Evolutionary conservation across 257 asterid species (phyloP).

Genomic region (Plectranthus barbatus): DNA sequence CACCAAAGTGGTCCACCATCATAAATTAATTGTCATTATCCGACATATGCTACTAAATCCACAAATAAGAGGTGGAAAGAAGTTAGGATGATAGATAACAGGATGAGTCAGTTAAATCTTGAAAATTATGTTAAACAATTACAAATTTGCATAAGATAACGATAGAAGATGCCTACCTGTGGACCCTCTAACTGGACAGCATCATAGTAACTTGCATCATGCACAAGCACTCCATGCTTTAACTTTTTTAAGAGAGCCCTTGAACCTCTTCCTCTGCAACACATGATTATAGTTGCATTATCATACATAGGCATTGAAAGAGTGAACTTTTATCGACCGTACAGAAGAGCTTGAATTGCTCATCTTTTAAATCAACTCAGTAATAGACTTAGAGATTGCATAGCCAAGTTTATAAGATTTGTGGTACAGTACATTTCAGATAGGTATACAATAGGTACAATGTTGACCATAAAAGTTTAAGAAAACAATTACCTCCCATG

Average conservation of each 20-base stretch:
- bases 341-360: neutral
- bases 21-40: neutral
- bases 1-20: neutral
- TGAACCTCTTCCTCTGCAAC: slow-evolving; percentile 79
- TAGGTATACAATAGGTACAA: neutral
- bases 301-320: neutral
- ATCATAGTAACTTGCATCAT: slow-evolving; percentile 72
- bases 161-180: slow-evolving; percentile 46
- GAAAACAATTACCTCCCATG: slow-evolving; percentile 57
- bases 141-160: slow-evolving; percentile 2
- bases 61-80: neutral
- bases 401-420: neutral
- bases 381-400: neutral
- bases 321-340: neutral
- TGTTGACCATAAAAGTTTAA: neutral
- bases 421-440: neutral
- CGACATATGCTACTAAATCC: neutral
- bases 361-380: neutral
- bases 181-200: slow-evolving; percentile 75
- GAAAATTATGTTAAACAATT: neutral
- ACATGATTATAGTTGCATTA: slow-evolving; percentile 8
- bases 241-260: slow-evolving; percentile 69
- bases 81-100: neutral
- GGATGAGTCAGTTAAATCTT: neutral
- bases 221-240: slow-evolving; percentile 58